phyloP scores from a whole-genome alignment of 2,329 filamentous ascomycete genomes.

The Hypoxylon sp. region DNA sequence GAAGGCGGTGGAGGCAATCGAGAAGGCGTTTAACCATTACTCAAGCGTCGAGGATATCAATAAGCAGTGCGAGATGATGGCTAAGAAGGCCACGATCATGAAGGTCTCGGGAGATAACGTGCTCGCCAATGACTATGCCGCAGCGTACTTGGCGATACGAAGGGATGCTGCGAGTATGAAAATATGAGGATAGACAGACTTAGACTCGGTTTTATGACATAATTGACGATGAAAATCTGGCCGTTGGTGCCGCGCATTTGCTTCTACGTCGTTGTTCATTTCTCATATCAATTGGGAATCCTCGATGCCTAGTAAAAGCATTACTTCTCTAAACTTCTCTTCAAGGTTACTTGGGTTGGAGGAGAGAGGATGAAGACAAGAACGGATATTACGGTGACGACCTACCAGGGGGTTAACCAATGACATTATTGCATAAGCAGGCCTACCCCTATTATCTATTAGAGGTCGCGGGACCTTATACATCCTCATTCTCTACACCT shows the following conservation, averaged over 20 bases:
- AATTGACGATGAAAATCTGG: neutral
- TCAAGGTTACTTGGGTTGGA: no score
- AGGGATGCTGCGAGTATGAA: constrained; percentile 56
- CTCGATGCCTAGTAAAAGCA: neutral
- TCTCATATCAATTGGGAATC: neutral
- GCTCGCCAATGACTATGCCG: constrained; percentile 76
- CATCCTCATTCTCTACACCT: neutral
- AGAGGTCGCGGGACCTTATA: no score
- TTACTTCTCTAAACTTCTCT: no score
- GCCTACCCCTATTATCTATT: no score
- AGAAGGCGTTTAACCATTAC: constrained; percentile 75
- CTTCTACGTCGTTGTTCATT: no score
- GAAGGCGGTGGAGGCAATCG: constrained; percentile 71
- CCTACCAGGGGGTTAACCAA: no score
- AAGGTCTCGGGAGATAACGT: constrained; percentile 75
- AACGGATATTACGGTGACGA: no score
- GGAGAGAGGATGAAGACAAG: no score
- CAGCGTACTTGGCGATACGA: constrained; percentile 73
- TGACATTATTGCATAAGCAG: no score
- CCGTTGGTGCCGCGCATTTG: neutral
- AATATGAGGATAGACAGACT: constrained; percentile 36
- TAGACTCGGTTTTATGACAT: constrained; percentile 7
- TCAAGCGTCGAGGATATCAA: constrained; percentile 75
- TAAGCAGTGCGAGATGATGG: constrained; percentile 83
- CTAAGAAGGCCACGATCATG: constrained; percentile 85